Evolutionary conservation across 2,329 filamentous ascomycete species (phyloP), one percentile per base, ranked within the genome.

Genomic region (Talaromyces piceae): DNA sequence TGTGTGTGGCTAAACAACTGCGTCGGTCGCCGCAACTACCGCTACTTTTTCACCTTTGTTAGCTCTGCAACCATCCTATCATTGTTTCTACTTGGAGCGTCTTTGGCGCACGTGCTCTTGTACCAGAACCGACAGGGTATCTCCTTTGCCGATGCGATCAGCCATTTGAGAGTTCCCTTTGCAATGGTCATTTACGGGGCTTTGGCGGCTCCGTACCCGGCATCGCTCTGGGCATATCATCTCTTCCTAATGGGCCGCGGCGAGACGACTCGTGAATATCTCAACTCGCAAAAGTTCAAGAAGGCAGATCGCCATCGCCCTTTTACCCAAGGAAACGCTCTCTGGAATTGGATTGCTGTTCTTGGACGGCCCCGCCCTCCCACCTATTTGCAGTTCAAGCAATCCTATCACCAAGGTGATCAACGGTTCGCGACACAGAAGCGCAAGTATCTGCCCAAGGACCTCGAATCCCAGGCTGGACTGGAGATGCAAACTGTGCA

Each of bases 1-100:
- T 98, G 93, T 63, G 91, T 97, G 13, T 98, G 93, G 93, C 81
- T 98, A 57, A 98, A 98, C 73, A 98, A 98, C 68, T 98, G 93
- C 61, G 86, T 98, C 46, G 93, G 93, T 41, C 86, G 91, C 58
- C 88, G 93, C 61, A 98, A 98, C 72, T 98, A 98, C 72, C 88
- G 93, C 57, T 97, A 91, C 69, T 98, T 98, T 71, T 96, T 97
- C 67, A 81, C 87, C 9, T 98, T 96, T 69, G 84, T 98, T 57
- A 82, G 82, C 49, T 83, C 85, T 12, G 83, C 82, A n/a, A 89
- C 88, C 0, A 58, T 96, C 28, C 77, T 96, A 16, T 80, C 84
- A 0, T 64, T 90, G 13, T 91, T 87, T 61, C 77, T 97, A 43
- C 74, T 93, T 26, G 88, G 77, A 18, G 84, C 86, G 22, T 89